Conservation (phyloP, 805 yeast genomes). For the Metschnikowia reukaufii region DNA sequence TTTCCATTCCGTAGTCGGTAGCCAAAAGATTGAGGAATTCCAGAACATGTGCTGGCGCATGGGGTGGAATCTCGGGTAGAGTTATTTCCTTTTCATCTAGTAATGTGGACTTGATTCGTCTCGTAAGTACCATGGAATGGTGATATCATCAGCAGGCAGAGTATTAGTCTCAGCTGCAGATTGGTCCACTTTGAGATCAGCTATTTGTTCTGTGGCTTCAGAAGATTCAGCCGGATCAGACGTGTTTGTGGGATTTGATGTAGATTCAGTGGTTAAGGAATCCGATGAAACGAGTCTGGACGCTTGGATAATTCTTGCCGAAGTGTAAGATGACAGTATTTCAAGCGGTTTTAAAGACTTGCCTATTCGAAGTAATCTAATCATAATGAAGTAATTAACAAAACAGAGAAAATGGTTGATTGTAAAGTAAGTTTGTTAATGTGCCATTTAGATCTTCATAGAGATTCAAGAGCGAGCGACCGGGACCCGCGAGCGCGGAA, state of each 20-base stretch:
- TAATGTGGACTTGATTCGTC: slow-evolving; percentile 38
- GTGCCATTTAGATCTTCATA: neutral
- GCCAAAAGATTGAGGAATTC: slow-evolving; percentile 49
- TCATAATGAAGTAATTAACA: neutral
- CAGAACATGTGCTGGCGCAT: slow-evolving; percentile 54
- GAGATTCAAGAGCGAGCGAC: neutral
- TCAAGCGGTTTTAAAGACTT: neutral
- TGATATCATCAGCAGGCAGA: neutral
- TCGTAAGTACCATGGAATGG: slow-evolving; percentile 63
- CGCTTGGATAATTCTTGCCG: neutral
- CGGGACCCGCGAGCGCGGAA: neutral
- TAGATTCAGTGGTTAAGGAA: neutral
- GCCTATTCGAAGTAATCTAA: neutral
- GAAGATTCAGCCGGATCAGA: neutral
- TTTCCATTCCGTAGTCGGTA: slow-evolving; percentile 62
- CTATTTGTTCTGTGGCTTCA: neutral
- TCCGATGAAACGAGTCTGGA: neutral
- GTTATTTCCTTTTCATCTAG: slow-evolving; percentile 22
- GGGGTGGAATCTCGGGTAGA: slow-evolving; percentile 59
- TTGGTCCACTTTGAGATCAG: neutral
- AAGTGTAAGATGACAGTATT: neutral
- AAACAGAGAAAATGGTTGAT: neutral
- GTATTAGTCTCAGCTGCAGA: neutral
- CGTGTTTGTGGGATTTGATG: neutral
- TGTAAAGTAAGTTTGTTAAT: too few relatives aligned